phyloP scores from a whole-genome alignment of 495 filamentous ascomycete species.

The Lophiostoma macrostomum region DNA sequence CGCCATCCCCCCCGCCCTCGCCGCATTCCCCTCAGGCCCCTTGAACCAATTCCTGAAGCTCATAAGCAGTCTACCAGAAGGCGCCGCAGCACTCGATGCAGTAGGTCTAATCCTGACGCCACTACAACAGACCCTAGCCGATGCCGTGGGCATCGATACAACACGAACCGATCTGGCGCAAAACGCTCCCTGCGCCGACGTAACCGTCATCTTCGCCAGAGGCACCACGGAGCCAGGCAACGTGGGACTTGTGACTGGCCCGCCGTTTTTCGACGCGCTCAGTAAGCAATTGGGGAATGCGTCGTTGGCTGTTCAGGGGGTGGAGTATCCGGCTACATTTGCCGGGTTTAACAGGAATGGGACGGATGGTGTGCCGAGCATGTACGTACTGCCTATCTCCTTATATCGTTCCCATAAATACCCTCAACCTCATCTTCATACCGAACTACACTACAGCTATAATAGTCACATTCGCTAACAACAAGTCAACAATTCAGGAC shows the following conservation, averaged over 20 bases:
- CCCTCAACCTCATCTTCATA: too few relatives aligned
- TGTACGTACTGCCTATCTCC: constrained; percentile 33
- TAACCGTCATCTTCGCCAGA: constrained; percentile 43
- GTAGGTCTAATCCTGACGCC: too few relatives aligned
- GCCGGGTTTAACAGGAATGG: constrained; percentile 32
- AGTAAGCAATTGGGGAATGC: constrained; percentile 22
- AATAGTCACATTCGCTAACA: too few relatives aligned
- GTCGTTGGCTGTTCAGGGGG: constrained; percentile 37
- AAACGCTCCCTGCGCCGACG: constrained; percentile 26
- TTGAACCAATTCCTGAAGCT: too few relatives aligned
- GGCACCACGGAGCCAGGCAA: constrained; percentile 41
- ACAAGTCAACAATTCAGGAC: too few relatives aligned
- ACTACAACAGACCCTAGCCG: too few relatives aligned
- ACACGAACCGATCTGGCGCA: constrained; percentile 26
- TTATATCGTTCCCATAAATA: too few relatives aligned
- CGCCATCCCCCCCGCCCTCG: too few relatives aligned
- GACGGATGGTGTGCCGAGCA: constrained; percentile 22
- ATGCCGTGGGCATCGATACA: too few relatives aligned
- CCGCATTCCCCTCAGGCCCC: too few relatives aligned
- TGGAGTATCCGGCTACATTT: constrained; percentile 36
- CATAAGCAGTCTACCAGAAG: too few relatives aligned
- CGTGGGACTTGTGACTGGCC: constrained; percentile 39
- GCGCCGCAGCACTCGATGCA: neutral
- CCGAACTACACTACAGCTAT: too few relatives aligned
- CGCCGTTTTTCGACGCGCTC: constrained; percentile 34